A percentile compares a stretch with the other conserved stretches of the same genome.
phyloP scores from a whole-genome alignment of 345 rosid genomes.

The Lagerstroemia speciosa region DNA sequence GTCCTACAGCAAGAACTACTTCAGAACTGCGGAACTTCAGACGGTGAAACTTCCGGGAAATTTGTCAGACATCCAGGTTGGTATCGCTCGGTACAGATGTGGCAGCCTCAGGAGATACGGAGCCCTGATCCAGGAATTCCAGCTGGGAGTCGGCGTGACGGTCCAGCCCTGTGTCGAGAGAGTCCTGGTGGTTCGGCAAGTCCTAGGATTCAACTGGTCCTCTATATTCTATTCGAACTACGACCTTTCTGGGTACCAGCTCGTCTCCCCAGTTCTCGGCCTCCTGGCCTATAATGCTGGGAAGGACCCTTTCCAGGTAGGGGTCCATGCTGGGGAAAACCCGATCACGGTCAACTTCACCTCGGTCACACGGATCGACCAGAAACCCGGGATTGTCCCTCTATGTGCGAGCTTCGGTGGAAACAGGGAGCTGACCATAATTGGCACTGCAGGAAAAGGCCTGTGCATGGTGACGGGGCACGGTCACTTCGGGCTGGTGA shows the following conservation, averaged over 20 bases:
- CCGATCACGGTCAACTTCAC: constrained; percentile 62
- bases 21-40: constrained; percentile 52
- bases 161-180: constrained; percentile 82
- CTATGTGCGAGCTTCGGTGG: constrained; percentile 63
- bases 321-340: constrained; percentile 32
- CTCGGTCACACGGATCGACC: constrained; percentile 16
- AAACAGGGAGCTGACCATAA: constrained; percentile 49
- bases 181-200: constrained; percentile 66
- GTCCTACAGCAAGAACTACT: constrained; percentile 32
- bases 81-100: constrained; percentile 64
- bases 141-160: constrained; percentile 42
- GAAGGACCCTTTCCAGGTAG: constrained; percentile 47
- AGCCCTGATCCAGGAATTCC: constrained; percentile 60
- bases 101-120: constrained; percentile 90
- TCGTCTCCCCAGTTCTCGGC: constrained; percentile 72
- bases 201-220: constrained; percentile 64
- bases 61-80: constrained; percentile 61
- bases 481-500: constrained; percentile 80
- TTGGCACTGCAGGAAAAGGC: constrained; percentile 33
- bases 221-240: constrained; percentile 57
- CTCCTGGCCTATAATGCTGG: constrained; percentile 62
- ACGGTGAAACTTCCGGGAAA: constrained; percentile 53
- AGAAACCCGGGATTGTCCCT: constrained; percentile 29
- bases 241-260: constrained; percentile 69
- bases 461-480: constrained; percentile 52